Evolutionary conservation across 1,284 basidiomycete species (phyloP).

Genomic region (Moniliella sp.): DNA sequence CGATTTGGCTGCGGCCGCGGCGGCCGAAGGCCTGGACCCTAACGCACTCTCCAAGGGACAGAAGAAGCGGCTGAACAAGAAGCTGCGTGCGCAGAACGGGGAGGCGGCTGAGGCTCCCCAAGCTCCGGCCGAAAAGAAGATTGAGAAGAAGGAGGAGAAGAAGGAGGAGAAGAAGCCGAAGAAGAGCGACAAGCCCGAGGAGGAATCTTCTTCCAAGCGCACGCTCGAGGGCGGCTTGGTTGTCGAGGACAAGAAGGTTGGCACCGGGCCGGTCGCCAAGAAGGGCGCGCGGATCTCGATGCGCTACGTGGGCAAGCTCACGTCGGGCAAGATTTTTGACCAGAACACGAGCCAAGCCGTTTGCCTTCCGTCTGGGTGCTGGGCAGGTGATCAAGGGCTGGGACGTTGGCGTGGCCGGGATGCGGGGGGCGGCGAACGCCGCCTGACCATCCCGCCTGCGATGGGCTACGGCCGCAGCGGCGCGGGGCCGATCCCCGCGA

Average conservation of each 20-base stretch:
- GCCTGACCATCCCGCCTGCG: conserved; percentile 50
- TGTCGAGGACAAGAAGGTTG: conserved; percentile 54
- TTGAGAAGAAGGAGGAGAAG: neutral
- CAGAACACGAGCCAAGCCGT: conserved; percentile 70
- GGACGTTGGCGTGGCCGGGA: conserved; percentile 75
- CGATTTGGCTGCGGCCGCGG: conserved; percentile 9
- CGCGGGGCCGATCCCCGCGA: conserved; percentile 38
- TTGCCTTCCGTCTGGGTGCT: conserved; percentile 61
- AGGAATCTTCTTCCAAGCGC: conserved; percentile 22
- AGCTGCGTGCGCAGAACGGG: conserved; percentile 42
- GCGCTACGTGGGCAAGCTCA: conserved; percentile 73
- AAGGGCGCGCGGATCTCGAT: conserved; percentile 61
- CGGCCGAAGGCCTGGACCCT: conserved; percentile 26
- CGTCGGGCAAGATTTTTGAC: conserved; percentile 68
- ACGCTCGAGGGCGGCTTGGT: conserved; percentile 53
- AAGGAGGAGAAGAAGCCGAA: too few species aligned
- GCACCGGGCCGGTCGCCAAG: conserved; percentile 63
- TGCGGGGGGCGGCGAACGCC: conserved; percentile 73
- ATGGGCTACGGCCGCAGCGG: conserved; percentile 41
- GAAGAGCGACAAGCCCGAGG: neutral
- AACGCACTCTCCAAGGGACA: conserved; percentile 27
- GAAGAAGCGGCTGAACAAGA: conserved; percentile 41
- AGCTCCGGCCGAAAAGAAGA: conserved; percentile 5
- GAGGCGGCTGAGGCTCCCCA: conserved; percentile 36
- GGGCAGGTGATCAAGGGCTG: conserved; percentile 76